phyloP scores from a whole-genome alignment of 306 rosid genomes.

The Crataegus laevigata region DNA sequence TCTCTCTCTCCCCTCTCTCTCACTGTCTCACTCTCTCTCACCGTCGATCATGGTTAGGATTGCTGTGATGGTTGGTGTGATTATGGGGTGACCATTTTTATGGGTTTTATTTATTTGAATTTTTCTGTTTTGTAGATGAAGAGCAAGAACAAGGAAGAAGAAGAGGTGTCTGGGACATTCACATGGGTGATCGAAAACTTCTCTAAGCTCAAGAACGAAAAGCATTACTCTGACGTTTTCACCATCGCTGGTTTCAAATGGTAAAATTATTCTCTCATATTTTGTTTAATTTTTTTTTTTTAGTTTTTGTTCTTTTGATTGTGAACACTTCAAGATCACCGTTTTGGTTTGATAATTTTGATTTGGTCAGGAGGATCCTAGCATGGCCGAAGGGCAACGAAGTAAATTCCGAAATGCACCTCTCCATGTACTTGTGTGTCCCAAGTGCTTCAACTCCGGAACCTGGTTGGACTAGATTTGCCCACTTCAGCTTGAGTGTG shows the following conservation, averaged over 20 bases:
- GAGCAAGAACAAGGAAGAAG: background rate
- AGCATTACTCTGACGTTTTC: background rate
- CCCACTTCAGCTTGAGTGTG: background rate
- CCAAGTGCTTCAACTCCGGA: background rate
- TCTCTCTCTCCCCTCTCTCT: too few relatives aligned
- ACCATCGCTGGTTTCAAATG: background rate
- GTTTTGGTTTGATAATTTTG: background rate
- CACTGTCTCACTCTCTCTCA: background rate
- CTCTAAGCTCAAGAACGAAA: background rate
- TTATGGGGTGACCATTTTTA: background rate
- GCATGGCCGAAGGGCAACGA: background rate
- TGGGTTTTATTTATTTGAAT: background rate
- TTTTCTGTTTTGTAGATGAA: background rate
- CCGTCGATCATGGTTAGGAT: background rate
- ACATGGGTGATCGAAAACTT: background rate
- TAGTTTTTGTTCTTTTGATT: background rate
- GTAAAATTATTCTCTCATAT: background rate
- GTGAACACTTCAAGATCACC: background rate
- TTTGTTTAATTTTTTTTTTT: background rate
- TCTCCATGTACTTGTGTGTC: background rate
- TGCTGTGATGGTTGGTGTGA: background rate
- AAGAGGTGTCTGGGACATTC: background rate
- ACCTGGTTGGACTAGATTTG: background rate
- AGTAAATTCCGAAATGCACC: background rate
- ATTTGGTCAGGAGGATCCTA: background rate